phyloP scores from a whole-genome alignment of 2,329 filamentous ascomycete species.

The Aspergillus sp. region DNA sequence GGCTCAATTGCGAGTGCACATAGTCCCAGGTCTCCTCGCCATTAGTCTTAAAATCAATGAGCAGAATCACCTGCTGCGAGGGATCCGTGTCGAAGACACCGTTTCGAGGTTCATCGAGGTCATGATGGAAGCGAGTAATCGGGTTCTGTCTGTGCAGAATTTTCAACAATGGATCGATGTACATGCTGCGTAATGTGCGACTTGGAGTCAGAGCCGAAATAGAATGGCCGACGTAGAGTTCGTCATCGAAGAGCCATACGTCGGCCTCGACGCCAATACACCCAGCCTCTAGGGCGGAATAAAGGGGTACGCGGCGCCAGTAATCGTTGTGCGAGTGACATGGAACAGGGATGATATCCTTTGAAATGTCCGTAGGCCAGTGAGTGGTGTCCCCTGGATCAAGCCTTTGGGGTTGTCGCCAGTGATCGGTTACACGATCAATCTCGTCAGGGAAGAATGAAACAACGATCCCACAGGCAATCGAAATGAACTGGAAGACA shows the following conservation, averaged over 20 bases:
- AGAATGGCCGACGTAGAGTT: constrained; percentile 58
- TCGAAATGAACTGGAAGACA: constrained; percentile 40
- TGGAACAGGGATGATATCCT: constrained; percentile 49
- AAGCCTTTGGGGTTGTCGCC: constrained; percentile 41
- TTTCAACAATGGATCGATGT: constrained; percentile 52
- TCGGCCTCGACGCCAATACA: constrained; percentile 59
- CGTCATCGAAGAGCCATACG: constrained; percentile 54
- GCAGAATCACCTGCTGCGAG: constrained; percentile 49
- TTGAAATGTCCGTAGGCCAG: constrained; percentile 52
- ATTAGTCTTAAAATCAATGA: constrained; percentile 53
- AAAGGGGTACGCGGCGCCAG: constrained; percentile 56
- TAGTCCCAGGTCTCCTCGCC: constrained; percentile 38
- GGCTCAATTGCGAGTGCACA: constrained; percentile 44
- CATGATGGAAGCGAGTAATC: constrained; percentile 35
- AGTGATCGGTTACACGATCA: constrained; percentile 37
- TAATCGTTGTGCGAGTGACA: constrained; percentile 63
- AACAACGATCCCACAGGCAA: constrained; percentile 38
- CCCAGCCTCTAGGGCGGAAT: constrained; percentile 55
- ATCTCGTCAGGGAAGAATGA: constrained; percentile 45
- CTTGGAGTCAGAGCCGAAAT: constrained; percentile 46
- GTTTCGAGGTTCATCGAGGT: constrained; percentile 31
- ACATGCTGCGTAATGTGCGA: constrained; percentile 52
- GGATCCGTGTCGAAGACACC: constrained; percentile 55
- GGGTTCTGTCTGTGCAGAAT: constrained; percentile 53
- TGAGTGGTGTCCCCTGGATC: constrained; percentile 37